Evolutionary conservation across 2,329 filamentous ascomycete species (phyloP).

Genomic region (Aspergillus neoniger): DNA sequence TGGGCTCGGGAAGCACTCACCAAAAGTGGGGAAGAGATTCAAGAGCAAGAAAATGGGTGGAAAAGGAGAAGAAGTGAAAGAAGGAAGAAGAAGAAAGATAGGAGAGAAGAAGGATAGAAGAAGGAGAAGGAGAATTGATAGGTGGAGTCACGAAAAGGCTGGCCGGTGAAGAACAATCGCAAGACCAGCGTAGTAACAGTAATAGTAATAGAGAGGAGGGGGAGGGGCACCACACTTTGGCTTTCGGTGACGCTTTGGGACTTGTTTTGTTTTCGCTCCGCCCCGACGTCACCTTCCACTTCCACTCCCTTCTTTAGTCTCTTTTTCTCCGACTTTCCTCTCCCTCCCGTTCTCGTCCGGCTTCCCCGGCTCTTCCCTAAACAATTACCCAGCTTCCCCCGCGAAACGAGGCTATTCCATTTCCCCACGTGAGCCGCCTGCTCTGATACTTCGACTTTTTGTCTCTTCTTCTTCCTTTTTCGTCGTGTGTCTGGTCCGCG

Average conservation of each 20-base stretch:
- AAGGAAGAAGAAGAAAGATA: conserved; percentile 10
- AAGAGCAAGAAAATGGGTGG: conserved; percentile 1
- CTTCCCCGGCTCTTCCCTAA: conserved; percentile 41
- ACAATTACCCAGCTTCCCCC: conserved; percentile 24
- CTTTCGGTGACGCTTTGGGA: conserved; percentile 39
- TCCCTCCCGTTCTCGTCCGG: conserved; percentile 20
- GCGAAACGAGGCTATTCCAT: neutral
- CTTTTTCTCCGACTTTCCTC: neutral
- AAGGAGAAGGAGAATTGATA: conserved; percentile 14
- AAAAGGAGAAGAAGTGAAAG: conserved; percentile 11
- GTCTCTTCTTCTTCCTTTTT: conserved; percentile 7
- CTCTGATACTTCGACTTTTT: neutral
- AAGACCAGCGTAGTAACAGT: too few species aligned
- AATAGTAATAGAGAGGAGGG: conserved; percentile 26
- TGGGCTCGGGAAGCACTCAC: conserved; percentile 11
- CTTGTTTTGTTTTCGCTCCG: conserved; percentile 16
- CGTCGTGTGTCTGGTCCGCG: neutral
- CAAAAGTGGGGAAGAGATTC: conserved; percentile 4
- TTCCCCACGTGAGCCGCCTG: too few species aligned
- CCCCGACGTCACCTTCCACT: conserved; percentile 36
- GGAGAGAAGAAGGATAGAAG: conserved; percentile 12
- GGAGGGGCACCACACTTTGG: conserved; percentile 1
- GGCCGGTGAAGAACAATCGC: conserved; percentile 29
- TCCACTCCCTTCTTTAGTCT: conserved; percentile 7
- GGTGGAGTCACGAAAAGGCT: conserved; percentile 17